Percentiles rank a stretch among this genome's conserved stretches.
Conservation (phyloP, 2,329 filamentous ascomycete species). For the Pezicula carpinea region DNA sequence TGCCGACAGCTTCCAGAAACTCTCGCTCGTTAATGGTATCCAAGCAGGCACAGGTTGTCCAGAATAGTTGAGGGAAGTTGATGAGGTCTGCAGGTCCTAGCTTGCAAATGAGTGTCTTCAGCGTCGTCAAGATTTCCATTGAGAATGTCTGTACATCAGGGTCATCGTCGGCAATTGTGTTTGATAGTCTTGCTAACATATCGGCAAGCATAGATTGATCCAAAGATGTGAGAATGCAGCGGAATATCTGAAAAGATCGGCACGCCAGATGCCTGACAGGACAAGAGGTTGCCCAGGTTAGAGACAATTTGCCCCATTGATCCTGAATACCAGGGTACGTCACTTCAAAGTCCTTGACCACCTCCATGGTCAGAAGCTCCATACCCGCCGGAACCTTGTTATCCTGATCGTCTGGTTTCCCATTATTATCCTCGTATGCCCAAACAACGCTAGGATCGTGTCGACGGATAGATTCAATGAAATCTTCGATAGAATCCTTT, state of each 20-base stretch:
- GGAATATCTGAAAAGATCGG: conserved; percentile 94
- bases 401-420: conserved; percentile 66
- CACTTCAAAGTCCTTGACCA: conserved; percentile 80
- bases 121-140: conserved; percentile 92
- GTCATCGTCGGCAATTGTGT: conserved; percentile 94
- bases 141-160: conserved; percentile 94
- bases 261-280: conserved; percentile 93
- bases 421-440: conserved; percentile 90
- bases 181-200: conserved; percentile 91
- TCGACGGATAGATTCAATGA: conserved; percentile 81
- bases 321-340: conserved; percentile 84
- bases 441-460: conserved; percentile 84
- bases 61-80: conserved; percentile 93
- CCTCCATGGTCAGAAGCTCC: conserved; percentile 75
- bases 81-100: conserved; percentile 74
- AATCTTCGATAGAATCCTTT: conserved; percentile 75
- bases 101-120: conserved; percentile 87
- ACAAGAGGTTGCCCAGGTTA: conserved; percentile 96
- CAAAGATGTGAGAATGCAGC: conserved; percentile 84
- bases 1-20: conserved; percentile 84
- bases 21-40: conserved; percentile 96
- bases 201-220: conserved; percentile 94
- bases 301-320: conserved; percentile 82
- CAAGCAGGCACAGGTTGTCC: conserved; percentile 93
- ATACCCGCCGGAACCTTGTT: conserved; percentile 84